These are phyloP conservation scores for Mycena filopes DNA, from an alignment of 768 basidiomycete genomes.

Conservation along the genomic window DNA sequence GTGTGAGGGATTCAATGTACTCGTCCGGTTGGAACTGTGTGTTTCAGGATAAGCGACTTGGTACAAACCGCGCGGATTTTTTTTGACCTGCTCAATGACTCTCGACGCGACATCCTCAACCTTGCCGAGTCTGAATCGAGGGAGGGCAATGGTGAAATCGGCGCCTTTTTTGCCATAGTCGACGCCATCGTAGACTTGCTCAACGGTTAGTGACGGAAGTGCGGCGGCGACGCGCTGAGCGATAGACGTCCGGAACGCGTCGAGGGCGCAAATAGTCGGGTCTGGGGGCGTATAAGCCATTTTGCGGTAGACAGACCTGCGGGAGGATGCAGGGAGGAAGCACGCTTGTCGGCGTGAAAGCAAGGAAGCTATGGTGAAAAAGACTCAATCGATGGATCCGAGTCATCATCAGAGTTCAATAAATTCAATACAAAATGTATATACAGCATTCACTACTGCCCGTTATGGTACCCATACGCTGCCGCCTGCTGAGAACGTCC, in stretches of 20 bases:
- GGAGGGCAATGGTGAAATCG: slow-evolving; percentile 91
- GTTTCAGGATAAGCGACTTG: not conserved
- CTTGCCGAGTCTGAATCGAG: slow-evolving; percentile 91
- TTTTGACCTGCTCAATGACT: slow-evolving; percentile 72
- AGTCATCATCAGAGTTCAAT: too few relatives aligned
- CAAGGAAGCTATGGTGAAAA: slow-evolving; percentile 19
- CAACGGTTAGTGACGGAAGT: slow-evolving; percentile 71
- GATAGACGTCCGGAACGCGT: slow-evolving; percentile 85
- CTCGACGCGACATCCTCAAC: slow-evolving; percentile 79
- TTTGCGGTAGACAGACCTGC: slow-evolving; percentile 14
- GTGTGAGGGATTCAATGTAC: slow-evolving; percentile 75
- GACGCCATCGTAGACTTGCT: slow-evolving; percentile 85
- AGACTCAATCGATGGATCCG: slow-evolving; percentile 24
- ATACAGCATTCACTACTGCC: slow-evolving; percentile 19
- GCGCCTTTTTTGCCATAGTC: slow-evolving; percentile 94
- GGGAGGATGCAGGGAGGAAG: not conserved
- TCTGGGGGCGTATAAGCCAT: slow-evolving; percentile 58
- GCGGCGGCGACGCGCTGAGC: slow-evolving; percentile 77
- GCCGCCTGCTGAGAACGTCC: slow-evolving; percentile 25
- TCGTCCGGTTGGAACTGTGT: slow-evolving; percentile 86
- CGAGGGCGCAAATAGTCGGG: slow-evolving; percentile 73
- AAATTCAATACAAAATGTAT: not conserved
- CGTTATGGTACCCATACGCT: slow-evolving; percentile 23
- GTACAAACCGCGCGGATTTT: too few relatives aligned
- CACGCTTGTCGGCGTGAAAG: slow-evolving; percentile 5